Percentiles rank a stretch among this genome's conserved stretches.
These are phyloP conservation scores for Coemansia sp. DNA, from an alignment of 192 early-diverging fungal species.

Conservation along the genomic window DNA sequence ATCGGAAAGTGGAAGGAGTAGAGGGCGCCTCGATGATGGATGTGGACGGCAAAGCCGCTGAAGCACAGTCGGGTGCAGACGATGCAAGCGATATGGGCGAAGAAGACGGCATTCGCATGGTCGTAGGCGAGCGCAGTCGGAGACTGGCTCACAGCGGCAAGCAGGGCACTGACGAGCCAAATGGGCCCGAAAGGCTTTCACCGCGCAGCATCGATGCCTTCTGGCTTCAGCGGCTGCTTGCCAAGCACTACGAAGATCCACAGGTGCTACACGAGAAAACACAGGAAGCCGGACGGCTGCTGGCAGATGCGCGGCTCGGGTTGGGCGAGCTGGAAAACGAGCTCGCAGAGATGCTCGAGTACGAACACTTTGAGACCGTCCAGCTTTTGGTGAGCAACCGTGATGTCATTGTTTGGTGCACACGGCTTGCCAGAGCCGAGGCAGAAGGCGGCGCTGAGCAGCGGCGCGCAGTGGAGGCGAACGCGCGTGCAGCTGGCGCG, in stretches of 20 bases:
- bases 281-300: conserved; percentile 63
- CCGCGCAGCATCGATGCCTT: conserved; percentile 94
- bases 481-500: conserved; percentile 68
- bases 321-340: conserved; percentile 92
- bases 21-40: background rate
- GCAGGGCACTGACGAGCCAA: background rate
- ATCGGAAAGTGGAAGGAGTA: too few relatives aligned
- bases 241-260: conserved; percentile 79
- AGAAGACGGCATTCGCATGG: background rate
- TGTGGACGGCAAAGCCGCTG: conserved; percentile 21
- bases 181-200: conserved; percentile 22
- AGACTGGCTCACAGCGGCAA: too few relatives aligned
- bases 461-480: conserved; percentile 53
- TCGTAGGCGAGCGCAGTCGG: background rate
- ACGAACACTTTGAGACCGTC: conserved; percentile 93
- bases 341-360: conserved; percentile 94
- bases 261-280: conserved; percentile 89
- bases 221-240: conserved; percentile 89
- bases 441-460: conserved; percentile 53
- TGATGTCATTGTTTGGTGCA: conserved; percentile 89
- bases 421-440: conserved; percentile 73
- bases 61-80: background rate
- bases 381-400: conserved; percentile 83
- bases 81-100: conserved; percentile 3
- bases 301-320: conserved; percentile 59